Percentiles rank a stretch among this genome's conserved stretches.
These are phyloP conservation scores for Solanum sejunctum DNA, from an alignment of 257 asterid genomes.

Conservation along the genomic window DNA sequence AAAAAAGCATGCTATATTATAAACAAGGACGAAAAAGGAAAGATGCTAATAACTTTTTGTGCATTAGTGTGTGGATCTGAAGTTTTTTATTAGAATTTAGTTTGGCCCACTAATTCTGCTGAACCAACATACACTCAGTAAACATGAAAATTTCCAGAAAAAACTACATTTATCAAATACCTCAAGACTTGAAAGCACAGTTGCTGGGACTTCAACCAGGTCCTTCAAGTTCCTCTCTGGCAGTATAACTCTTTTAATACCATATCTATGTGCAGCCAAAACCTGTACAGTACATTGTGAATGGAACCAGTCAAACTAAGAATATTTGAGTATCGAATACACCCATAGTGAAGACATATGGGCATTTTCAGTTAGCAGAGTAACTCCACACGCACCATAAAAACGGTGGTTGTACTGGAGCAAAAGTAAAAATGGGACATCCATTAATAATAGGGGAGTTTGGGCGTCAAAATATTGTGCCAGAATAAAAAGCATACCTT, in stretches of 20 bases:
- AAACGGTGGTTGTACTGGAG: neutral
- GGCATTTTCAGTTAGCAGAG: neutral
- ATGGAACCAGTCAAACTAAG: neutral
- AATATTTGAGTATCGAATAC: neutral
- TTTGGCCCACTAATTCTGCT: neutral
- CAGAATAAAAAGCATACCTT: slow-evolving; percentile 45
- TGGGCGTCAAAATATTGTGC: neutral
- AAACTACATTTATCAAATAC: slow-evolving; percentile 15
- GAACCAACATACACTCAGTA: neutral
- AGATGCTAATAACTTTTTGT: neutral
- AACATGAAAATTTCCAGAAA: neutral
- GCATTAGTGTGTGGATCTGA: neutral
- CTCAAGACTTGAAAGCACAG: slow-evolving; percentile 81
- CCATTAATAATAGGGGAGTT: neutral
- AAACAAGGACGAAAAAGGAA: neutral
- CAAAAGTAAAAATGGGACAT: neutral
- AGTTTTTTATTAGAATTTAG: neutral
- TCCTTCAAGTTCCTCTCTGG: slow-evolving; percentile 95
- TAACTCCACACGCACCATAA: neutral
- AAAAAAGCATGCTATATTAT: neutral
- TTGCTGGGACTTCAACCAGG: slow-evolving; percentile 83
- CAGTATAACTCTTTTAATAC: slow-evolving; percentile 88
- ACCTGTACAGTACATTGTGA: slow-evolving; percentile 39
- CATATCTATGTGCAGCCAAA: slow-evolving; percentile 91
- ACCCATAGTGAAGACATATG: neutral